phyloP scores from a whole-genome alignment of 768 basidiomycete species.

The Gloeostereum incarnatum region DNA sequence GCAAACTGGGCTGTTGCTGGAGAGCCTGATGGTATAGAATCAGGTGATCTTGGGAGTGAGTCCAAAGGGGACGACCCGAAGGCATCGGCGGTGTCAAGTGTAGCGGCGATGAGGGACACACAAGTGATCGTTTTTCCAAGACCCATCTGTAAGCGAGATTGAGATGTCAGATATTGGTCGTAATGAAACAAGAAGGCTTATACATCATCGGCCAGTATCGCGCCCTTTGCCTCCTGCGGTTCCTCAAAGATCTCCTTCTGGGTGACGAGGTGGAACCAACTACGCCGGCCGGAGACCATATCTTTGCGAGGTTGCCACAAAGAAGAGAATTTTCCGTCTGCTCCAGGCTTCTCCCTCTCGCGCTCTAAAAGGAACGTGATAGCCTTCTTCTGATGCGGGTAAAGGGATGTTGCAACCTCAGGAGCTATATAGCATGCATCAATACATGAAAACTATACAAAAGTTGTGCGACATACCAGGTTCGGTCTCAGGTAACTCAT shows the following conservation, averaged over 20 bases:
- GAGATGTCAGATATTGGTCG: slow-evolving; percentile 9
- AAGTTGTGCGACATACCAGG: slow-evolving; percentile 46
- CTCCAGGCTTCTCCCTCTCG: slow-evolving; percentile 52
- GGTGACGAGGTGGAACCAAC: slow-evolving; percentile 83
- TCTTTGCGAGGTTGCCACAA: slow-evolving; percentile 59
- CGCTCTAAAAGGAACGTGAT: slow-evolving; percentile 91
- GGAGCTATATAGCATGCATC: slow-evolving; percentile 28
- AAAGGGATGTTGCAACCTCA: slow-evolving; percentile 78
- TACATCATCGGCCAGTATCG: slow-evolving; percentile 96
- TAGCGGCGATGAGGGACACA: slow-evolving; percentile 87
- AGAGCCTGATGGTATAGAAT: slow-evolving; percentile 17
- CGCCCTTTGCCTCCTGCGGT: slow-evolving; percentile 72
- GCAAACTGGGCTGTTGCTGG: slow-evolving; percentile 53
- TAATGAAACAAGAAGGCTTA: slow-evolving; percentile 22
- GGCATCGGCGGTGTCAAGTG: slow-evolving; percentile 54
- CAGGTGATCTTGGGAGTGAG: slow-evolving; percentile 25
- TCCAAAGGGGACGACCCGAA: slow-evolving; percentile 56
- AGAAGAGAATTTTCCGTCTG: slow-evolving; percentile 57
- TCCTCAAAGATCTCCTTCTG: slow-evolving; percentile 60
- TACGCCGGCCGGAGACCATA: slow-evolving; percentile 29
- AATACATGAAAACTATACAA: slow-evolving; percentile 8
- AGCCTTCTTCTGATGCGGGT: slow-evolving; percentile 98
- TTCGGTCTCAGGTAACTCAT: slow-evolving; percentile 80
- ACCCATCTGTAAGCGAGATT: slow-evolving; percentile 65
- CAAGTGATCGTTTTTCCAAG: slow-evolving; percentile 96